These are phyloP conservation scores for Sporobolomyces pararoseus DNA, from an alignment of 768 basidiomycete genomes.

Conservation along the genomic window DNA sequence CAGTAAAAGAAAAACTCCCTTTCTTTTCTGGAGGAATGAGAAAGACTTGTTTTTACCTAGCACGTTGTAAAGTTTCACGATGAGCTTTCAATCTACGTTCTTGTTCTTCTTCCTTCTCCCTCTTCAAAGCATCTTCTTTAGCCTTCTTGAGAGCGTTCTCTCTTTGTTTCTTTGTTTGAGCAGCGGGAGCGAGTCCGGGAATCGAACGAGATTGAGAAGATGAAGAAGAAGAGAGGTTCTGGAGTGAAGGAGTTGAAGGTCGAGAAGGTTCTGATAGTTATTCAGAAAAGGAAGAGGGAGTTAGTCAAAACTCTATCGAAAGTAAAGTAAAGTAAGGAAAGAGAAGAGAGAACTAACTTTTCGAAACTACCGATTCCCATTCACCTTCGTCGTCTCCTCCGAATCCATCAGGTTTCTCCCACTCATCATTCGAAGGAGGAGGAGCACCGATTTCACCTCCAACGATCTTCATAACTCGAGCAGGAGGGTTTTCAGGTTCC, in stretches of 20 bases:
- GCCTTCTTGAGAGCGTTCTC: conserved; percentile 36
- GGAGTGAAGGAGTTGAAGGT: conserved; percentile 14
- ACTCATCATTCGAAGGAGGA: background rate
- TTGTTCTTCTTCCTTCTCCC: conserved; percentile 23
- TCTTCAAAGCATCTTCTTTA: conserved; percentile 21
- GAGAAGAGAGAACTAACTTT: conserved; percentile 16
- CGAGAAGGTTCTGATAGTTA: conserved; percentile 31
- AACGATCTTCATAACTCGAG: conserved; percentile 35
- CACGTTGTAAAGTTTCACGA: conserved; percentile 24
- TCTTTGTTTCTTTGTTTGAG: conserved; percentile 37
- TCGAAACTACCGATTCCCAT: conserved; percentile 29
- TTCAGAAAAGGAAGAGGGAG: background rate
- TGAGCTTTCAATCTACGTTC: conserved; percentile 24
- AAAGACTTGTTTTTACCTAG: conserved; percentile 17
- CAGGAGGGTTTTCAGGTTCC: conserved; percentile 14
- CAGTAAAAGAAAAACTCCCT: too few relatives aligned
- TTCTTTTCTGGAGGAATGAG: background rate
- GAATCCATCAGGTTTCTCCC: background rate
- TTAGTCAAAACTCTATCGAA: too few relatives aligned
- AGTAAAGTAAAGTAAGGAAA: too few relatives aligned
- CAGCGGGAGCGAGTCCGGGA: conserved; percentile 15
- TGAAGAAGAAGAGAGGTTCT: too few relatives aligned
- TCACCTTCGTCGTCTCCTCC: conserved; percentile 11
- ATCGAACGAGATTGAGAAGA: background rate
- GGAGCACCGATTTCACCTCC: conserved; percentile 30